phyloP scores from a whole-genome alignment of 257 asterid genomes.

The Gynochthodes officinalis region DNA sequence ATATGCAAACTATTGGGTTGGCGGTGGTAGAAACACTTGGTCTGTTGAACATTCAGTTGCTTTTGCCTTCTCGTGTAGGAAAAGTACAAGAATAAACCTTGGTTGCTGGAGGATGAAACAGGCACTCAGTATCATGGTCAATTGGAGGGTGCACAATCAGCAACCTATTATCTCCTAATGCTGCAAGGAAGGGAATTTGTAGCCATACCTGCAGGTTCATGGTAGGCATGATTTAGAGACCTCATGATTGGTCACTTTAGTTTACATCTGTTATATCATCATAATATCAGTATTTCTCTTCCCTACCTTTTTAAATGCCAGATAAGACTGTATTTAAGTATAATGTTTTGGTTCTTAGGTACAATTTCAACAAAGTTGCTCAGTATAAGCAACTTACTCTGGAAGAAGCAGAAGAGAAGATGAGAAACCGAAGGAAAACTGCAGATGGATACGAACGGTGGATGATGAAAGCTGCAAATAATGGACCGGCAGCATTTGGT shows the following conservation, averaged over 20 bases:
- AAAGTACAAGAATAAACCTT: slow-evolving; percentile 89
- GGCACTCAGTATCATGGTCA: slow-evolving; percentile 88
- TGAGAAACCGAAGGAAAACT: slow-evolving; percentile 91
- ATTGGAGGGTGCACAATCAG: slow-evolving; percentile 92
- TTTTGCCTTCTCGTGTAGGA: slow-evolving; percentile 45
- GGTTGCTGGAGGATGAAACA: slow-evolving; percentile 97
- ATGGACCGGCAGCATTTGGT: slow-evolving; percentile 96
- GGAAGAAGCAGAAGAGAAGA: slow-evolving; percentile 99
- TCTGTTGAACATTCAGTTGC: neutral
- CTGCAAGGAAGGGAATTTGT: slow-evolving; percentile 91
- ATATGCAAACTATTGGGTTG: no score
- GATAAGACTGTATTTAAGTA: neutral
- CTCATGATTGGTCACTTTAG: neutral
- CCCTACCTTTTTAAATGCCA: neutral
- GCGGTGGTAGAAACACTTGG: no score
- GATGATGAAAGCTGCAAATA: slow-evolving; percentile 98
- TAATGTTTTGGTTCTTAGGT: slow-evolving; percentile 42
- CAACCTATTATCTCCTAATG: slow-evolving; percentile 93
- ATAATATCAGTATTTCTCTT: neutral
- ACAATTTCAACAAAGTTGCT: slow-evolving; percentile 92
- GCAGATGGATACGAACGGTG: slow-evolving; percentile 99
- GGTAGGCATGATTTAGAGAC: slow-evolving; percentile 39
- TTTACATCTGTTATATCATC: neutral
- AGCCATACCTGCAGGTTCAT: slow-evolving; percentile 97
- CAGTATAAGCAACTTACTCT: slow-evolving; percentile 95